A percentile compares a stretch with the other conserved stretches of the same genome.
These are phyloP conservation scores for Kwoniella sp. DNA, from an alignment of 768 basidiomycete species.

Conservation along the genomic window DNA sequence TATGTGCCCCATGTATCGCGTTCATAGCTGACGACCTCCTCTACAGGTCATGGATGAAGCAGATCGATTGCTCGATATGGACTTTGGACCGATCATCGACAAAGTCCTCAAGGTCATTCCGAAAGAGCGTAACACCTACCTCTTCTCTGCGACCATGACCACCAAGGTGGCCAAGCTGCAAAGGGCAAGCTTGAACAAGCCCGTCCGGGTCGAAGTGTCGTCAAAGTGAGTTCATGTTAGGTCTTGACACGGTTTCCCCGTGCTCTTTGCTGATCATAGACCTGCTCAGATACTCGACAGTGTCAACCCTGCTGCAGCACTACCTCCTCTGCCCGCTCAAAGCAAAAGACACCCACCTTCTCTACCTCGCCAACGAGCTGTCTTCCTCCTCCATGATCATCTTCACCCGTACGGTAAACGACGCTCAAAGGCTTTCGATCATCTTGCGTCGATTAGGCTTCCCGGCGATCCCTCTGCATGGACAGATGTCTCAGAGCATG, in stretches of 20 bases:
- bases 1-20: background rate
- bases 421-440: slow-evolving; percentile 82
- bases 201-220: slow-evolving; percentile 88
- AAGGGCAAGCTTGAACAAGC: slow-evolving; percentile 84
- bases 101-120: slow-evolving; percentile 94
- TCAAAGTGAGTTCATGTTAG: slow-evolving; percentile 64
- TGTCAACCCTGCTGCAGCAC: slow-evolving; percentile 89
- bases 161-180: slow-evolving; percentile 96
- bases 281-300: slow-evolving; percentile 82
- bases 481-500: slow-evolving; percentile 81
- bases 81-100: slow-evolving; percentile 92
- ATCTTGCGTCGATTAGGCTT: slow-evolving; percentile 86
- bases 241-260: background rate
- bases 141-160: slow-evolving; percentile 99
- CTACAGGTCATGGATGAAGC: slow-evolving; percentile 93
- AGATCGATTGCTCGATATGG: slow-evolving; percentile 90
- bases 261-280: background rate
- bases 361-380: slow-evolving; percentile 81
- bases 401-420: slow-evolving; percentile 91
- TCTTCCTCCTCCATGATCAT: slow-evolving; percentile 91
- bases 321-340: slow-evolving; percentile 88
- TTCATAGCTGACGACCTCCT: background rate
- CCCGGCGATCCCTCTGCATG: slow-evolving; percentile 91
- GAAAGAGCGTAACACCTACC: slow-evolving; percentile 86
- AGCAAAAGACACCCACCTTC: slow-evolving; percentile 85